Conservation (phyloP, 2,329 filamentous ascomycete species). For the Fusarium sp. region DNA sequence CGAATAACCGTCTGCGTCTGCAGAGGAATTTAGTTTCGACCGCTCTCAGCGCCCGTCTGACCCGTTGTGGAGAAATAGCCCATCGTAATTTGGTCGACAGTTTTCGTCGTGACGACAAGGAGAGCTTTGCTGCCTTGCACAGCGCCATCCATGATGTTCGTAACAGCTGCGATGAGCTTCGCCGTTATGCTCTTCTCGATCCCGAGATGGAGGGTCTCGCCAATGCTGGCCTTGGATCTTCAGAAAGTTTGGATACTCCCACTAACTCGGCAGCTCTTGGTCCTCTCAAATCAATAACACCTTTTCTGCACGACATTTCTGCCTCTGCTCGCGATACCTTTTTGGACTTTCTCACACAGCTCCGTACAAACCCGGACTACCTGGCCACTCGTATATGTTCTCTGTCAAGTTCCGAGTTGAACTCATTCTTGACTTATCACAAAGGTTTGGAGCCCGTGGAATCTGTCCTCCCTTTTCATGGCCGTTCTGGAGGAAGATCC, state of each 20-base stretch:
- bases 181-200: slow-evolving; percentile 77
- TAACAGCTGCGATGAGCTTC: slow-evolving; percentile 79
- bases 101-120: slow-evolving; percentile 84
- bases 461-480: slow-evolving; percentile 81
- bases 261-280: slow-evolving; percentile 57
- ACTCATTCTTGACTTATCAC: slow-evolving; percentile 81
- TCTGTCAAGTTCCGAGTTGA: slow-evolving; percentile 81
- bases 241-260: slow-evolving; percentile 65
- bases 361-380: slow-evolving; percentile 90
- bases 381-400: slow-evolving; percentile 84
- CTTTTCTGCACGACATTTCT: slow-evolving; percentile 80
- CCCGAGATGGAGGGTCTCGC: slow-evolving; percentile 74
- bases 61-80: slow-evolving; percentile 79
- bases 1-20: slow-evolving; percentile 78
- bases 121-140: slow-evolving; percentile 79
- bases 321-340: slow-evolving; percentile 80
- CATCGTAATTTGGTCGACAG: slow-evolving; percentile 82
- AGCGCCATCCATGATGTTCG: slow-evolving; percentile 84
- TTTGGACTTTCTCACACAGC: slow-evolving; percentile 81
- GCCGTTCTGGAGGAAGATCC: slow-evolving; percentile 62
- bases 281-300: slow-evolving; percentile 59
- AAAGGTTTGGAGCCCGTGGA: slow-evolving; percentile 84
- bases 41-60: slow-evolving; percentile 79
- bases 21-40: slow-evolving; percentile 81
- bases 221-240: slow-evolving; percentile 59